Evolutionary conservation across 495 filamentous ascomycete genomes (phyloP).

Genomic region (Penicillium arizonense): DNA sequence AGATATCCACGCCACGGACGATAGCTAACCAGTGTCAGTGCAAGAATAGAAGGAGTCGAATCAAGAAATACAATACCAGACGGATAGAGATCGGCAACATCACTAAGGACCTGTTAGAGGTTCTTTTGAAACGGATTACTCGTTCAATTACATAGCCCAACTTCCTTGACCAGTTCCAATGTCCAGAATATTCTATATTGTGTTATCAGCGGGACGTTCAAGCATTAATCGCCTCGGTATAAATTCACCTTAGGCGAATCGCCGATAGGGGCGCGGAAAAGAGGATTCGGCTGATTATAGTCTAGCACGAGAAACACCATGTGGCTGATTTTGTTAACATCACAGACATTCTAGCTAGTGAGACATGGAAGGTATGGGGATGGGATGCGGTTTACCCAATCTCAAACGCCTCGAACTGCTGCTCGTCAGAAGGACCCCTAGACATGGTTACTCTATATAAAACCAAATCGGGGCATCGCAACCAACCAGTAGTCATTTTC

Average conservation of each 20-base stretch:
- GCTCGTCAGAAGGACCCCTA: slow-evolving; percentile 15
- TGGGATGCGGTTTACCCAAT: slow-evolving; percentile 10
- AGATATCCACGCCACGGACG: slow-evolving; percentile 12
- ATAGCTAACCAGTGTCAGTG: no score
- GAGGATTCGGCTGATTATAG: slow-evolving; percentile 9
- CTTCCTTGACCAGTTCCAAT: slow-evolving; percentile 18
- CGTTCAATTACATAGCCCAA: slow-evolving; percentile 10
- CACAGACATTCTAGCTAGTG: background rate
- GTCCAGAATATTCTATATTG: slow-evolving; percentile 22
- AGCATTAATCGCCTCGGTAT: background rate
- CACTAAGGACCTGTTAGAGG: slow-evolving; percentile 4
- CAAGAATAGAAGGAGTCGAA: slow-evolving; percentile 5
- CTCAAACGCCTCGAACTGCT: slow-evolving; percentile 17
- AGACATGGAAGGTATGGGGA: no score
- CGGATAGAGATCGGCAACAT: slow-evolving; percentile 16
- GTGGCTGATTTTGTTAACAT: slow-evolving; percentile 8
- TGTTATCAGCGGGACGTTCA: background rate
- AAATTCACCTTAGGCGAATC: slow-evolving; percentile 13
- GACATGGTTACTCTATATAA: slow-evolving; percentile 1
- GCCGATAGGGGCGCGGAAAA: no score
- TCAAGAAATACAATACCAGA: slow-evolving; percentile 4
- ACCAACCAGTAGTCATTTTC: slow-evolving; percentile 23
- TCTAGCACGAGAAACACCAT: slow-evolving; percentile 19
- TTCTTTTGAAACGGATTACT: background rate
- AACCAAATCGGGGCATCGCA: background rate